Conservation (phyloP, 179 eudicot genomes). For the Beta lomatogona region DNA sequence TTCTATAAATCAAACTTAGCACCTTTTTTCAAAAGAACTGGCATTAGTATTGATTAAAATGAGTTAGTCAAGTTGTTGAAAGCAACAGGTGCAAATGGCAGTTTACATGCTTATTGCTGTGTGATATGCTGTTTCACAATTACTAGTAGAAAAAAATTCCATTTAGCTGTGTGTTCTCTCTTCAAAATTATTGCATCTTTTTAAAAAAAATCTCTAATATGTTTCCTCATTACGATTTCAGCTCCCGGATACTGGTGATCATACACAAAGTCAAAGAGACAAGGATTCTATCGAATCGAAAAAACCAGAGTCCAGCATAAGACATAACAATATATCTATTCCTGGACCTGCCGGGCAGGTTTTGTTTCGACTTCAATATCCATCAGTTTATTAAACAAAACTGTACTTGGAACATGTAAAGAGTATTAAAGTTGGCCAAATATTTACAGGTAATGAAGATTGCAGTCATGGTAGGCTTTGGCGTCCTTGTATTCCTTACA, state of each 20-base stretch:
- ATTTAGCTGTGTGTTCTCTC: neutral
- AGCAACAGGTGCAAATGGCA: neutral
- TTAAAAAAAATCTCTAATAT: neutral
- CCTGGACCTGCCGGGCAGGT: slow-evolving; percentile 57
- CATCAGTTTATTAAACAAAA: slow-evolving; percentile 8
- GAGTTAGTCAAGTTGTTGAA: neutral
- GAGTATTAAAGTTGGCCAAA: neutral
- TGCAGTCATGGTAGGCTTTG: slow-evolving; percentile 51
- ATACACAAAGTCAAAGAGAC: slow-evolving; percentile 3
- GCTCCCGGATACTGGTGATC: slow-evolving; percentile 21
- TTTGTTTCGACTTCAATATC: slow-evolving; percentile 12
- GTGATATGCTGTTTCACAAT: neutral
- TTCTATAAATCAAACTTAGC: neutral
- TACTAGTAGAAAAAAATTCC: neutral
- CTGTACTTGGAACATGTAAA: neutral
- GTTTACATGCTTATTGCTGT: neutral
- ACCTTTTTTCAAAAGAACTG: neutral
- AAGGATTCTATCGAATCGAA: neutral
- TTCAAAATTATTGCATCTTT: neutral
- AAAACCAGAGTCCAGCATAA: slow-evolving; percentile 32
- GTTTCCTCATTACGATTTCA: slow-evolving; percentile 25
- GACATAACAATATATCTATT: slow-evolving; percentile 31
- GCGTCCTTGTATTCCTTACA: slow-evolving; percentile 40
- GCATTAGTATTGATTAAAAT: neutral
- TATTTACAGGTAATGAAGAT: slow-evolving; percentile 41